Base-by-base conservation (phyloP, 2,329 filamentous ascomycete species). In the Talaromyces sp. region DNA sequence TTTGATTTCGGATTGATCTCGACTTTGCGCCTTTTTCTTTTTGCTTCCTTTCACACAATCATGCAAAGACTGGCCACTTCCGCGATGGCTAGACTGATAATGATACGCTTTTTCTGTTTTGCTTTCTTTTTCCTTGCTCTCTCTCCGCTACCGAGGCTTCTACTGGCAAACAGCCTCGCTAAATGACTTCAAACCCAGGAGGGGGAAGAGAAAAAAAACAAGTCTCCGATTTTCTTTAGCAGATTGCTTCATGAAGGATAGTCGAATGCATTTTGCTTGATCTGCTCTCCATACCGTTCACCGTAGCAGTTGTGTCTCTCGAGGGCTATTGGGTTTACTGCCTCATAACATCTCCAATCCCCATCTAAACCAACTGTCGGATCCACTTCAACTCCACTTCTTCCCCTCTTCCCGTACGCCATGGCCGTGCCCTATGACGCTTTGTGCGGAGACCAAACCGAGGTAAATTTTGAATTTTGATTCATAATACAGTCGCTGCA, bases 81-180 rank as follows among this genome's bases (percentile, higher is more conserved):
- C 11, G 51, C 49, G n/a, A 58, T 60, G 59, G 53, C 50, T 52
- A 54, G 52, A 36, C 30, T 48, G 54, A 47, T 55, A 56, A 52
- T 66, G 51, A 59, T n/a, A n/a, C n/a, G n/a, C 39, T 46, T 49
- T 33, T 39, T 35, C 17, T 47, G 13, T 33, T 56, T 48, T 37
- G 42, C 47, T 51, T 55, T 54, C 37, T 42, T 14, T 19, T 52
- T 46, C 47, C 22, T 47, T 32, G 20, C 32, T 49, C 41, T n/a
- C 33, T 39, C 46, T 33, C 24, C 11, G 13, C 47, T 41, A 20
- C 36, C 13, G 14, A 24, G 14, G 17, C 14, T 29, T 42, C 40
- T 16, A 33, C 11, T 7, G 19, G 4, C 14, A 52, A 51, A 46
- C 32, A 24, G 37, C 29, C 37, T 30, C 39, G 11, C 16, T 17